Percentiles rank a stretch among this genome's conserved stretches.
Evolutionary conservation across 345 rosid species (phyloP).

Genomic region (Leavenworthia alabamica): DNA sequence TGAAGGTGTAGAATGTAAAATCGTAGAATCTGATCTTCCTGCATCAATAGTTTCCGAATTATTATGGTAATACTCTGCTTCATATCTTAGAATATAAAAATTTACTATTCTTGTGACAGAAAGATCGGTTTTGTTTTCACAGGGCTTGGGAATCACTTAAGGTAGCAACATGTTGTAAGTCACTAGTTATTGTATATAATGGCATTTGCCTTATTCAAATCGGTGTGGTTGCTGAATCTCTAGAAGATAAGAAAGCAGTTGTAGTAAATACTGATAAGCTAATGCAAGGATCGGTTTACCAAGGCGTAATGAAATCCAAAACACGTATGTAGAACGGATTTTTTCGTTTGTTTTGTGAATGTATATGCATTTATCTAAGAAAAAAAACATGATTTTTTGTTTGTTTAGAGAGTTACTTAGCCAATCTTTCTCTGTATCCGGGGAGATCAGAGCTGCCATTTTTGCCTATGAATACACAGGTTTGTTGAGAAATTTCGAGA

Average conservation of each 20-base stretch:
- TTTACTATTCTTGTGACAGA: not conserved
- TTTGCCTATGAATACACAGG: constrained; percentile 84
- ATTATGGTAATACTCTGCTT: constrained; percentile 43
- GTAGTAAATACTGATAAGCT: constrained; percentile 49
- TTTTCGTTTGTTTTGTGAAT: not conserved
- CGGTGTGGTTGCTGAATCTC: constrained; percentile 66
- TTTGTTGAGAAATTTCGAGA: not conserved
- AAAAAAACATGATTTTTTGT: not conserved
- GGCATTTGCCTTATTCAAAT: constrained; percentile 54
- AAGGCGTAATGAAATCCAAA: constrained; percentile 59
- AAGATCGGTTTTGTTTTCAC: constrained; percentile 5
- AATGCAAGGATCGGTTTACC: constrained; percentile 65
- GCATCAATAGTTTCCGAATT: constrained; percentile 47
- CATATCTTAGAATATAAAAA: not conserved
- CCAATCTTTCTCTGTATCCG: constrained; percentile 84
- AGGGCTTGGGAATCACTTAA: constrained; percentile 88
- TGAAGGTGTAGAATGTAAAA: constrained; percentile 56
- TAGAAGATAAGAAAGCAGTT: constrained; percentile 31
- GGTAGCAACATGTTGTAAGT: constrained; percentile 60
- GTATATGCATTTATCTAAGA: not conserved
- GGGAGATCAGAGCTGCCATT: constrained; percentile 86
- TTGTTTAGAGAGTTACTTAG: constrained; percentile 91
- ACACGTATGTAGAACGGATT: constrained; percentile 52
- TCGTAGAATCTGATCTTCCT: constrained; percentile 42
- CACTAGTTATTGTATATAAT: constrained; percentile 62